Conservation (phyloP, 75 land plant genomes). For the Sequoiadendron giganteum region DNA sequence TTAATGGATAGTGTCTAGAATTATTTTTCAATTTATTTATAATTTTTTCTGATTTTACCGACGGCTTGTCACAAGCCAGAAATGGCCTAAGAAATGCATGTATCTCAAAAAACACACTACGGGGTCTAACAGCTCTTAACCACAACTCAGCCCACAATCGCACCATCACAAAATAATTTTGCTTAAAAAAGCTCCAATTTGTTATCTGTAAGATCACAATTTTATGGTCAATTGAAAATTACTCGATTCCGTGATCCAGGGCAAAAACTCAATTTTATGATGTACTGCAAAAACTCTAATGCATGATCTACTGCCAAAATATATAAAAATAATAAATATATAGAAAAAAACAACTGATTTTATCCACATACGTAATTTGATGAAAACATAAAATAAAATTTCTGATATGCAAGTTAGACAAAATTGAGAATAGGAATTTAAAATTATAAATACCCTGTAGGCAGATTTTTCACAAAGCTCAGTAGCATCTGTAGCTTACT, state of each 20-base stretch:
- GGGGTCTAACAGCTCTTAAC: background rate
- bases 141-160: background rate
- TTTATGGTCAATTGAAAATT: background rate
- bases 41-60: background rate
- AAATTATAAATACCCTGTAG: constrained; percentile 24
- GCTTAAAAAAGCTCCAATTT: background rate
- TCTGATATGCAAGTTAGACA: background rate
- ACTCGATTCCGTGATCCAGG: background rate
- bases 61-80: background rate
- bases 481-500: constrained; percentile 45
- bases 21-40: background rate
- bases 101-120: background rate
- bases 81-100: background rate
- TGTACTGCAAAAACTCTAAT: background rate
- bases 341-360: no score
- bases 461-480: constrained; percentile 28
- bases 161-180: background rate
- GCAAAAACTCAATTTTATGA: background rate
- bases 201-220: background rate
- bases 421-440: background rate
- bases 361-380: background rate
- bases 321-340: no score
- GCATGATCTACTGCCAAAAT: background rate
- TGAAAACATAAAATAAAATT: background rate
- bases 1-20: background rate